Conservation (phyloP, 2,329 filamentous ascomycete species). For the Penicillium hesseltinei region DNA sequence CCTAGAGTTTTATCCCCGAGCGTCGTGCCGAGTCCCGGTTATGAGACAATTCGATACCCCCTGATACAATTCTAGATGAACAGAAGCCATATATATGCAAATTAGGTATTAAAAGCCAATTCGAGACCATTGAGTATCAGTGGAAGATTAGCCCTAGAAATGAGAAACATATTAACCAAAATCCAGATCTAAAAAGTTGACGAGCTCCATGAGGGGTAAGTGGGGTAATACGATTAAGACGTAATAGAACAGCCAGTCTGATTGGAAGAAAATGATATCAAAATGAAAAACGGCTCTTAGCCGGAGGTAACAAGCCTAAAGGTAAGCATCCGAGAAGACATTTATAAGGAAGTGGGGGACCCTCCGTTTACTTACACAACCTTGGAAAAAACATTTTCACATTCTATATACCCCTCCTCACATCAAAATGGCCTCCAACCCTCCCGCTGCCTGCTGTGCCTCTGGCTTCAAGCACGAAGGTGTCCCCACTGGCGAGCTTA, state of each 20-base stretch:
- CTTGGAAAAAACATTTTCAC: neutral
- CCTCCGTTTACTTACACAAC: neutral
- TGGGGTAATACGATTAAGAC: neutral
- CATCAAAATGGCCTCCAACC: slow-evolving; percentile 51
- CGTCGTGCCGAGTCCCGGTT: neutral
- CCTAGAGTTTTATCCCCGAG: neutral
- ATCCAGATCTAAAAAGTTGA: neutral
- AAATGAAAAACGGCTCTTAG: neutral
- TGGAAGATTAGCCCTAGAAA: no score
- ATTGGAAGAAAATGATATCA: slow-evolving; percentile 3
- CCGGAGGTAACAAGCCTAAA: neutral
- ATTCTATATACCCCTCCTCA: neutral
- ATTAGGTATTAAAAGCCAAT: neutral
- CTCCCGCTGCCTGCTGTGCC: slow-evolving; percentile 50
- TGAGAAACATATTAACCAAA: neutral
- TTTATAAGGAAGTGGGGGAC: slow-evolving; percentile 7
- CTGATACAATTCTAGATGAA: neutral
- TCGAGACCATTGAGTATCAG: neutral
- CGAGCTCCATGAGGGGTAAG: slow-evolving; percentile 7
- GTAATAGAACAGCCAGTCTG: neutral
- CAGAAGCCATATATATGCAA: neutral
- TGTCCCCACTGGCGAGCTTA: slow-evolving; percentile 47
- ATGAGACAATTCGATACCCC: neutral
- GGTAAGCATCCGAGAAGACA: neutral
- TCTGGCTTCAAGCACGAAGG: slow-evolving; percentile 54